A percentile compares a stretch with the other conserved stretches of the same genome.
phyloP scores from a whole-genome alignment of 208 protist genomes.

The Trypanosoma theileri region DNA sequence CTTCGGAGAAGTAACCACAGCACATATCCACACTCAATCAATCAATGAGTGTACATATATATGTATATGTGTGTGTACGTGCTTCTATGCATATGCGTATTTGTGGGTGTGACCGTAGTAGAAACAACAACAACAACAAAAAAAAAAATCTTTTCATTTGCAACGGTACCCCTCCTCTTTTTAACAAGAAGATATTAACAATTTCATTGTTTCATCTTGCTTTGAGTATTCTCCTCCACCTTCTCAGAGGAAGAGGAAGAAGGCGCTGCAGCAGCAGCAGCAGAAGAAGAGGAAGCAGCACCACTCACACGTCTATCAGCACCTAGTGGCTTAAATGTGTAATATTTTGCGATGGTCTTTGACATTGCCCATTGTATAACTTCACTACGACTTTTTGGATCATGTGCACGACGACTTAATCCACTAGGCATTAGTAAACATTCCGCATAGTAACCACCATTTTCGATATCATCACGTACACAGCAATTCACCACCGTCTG shows the following conservation, averaged over 20 bases:
- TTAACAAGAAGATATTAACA: too few relatives aligned
- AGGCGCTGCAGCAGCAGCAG: too few relatives aligned
- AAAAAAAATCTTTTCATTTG: too few relatives aligned
- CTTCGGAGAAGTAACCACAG: too few relatives aligned
- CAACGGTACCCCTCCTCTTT: too few relatives aligned
- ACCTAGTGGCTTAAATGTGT: constrained; percentile 28
- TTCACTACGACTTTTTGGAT: constrained; percentile 50
- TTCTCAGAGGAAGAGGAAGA: background rate
- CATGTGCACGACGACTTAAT: constrained; percentile 60
- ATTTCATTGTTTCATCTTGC: too few relatives aligned
- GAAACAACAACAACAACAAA: too few relatives aligned
- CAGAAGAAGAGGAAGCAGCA: background rate
- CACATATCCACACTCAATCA: too few relatives aligned
- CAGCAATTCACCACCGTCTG: constrained; percentile 78
- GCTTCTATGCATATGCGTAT: too few relatives aligned
- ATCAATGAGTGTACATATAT: background rate
- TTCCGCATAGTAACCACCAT: constrained; percentile 76
- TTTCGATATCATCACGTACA: constrained; percentile 57
- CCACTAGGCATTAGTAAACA: constrained; percentile 67
- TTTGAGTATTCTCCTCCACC: background rate
- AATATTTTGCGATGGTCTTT: constrained; percentile 86
- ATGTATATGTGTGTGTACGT: background rate
- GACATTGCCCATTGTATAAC: constrained; percentile 79
- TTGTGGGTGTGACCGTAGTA: too few relatives aligned
- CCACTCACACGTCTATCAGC: constrained; percentile 4